Evolutionary conservation across 208 protist genomes (phyloP), one percentile per base, ranked within the genome.

Genomic region (Strigomonas culicis): DNA sequence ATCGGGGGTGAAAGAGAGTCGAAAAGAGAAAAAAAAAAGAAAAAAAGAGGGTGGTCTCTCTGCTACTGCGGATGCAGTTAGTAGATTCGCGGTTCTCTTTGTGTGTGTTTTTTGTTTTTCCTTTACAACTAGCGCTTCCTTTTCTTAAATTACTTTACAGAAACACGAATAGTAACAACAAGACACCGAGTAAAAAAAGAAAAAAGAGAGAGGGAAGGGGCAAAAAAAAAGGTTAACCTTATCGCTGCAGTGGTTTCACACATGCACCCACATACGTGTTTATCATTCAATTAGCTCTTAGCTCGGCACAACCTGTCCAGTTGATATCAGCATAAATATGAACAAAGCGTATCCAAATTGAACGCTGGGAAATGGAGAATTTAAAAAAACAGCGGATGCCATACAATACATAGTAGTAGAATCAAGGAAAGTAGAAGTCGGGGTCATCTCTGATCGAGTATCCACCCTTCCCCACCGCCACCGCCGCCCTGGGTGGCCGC

Each of bases 1-100:
- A 95, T 93, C 21, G 28, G 52, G 24, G 51, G 13, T 17, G 36
- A 41, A 13, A 41, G 13, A 41, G 36, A 41, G 36, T 6, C 13
- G 52, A 73, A 62, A 61, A 39, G 34, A 66, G 59, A 24, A 39
- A 36, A 59, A 56, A 46, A 63, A 36, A 64, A 64, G 44, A 34
- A 24, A 51, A 65, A 63, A 66, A 51, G 46, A 19, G 8, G 46
- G 46, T 8, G 46, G 46, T 22, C 11, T 10, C 4, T 24, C 4
- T 10, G 10, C 6, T 27, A 25, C 6, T 51, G 46, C 6, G 10
- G 22, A 8, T 22, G 46, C 4, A 19, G 21, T 27, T 4, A 6
- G 4, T 51, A 4, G 6, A 51, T 4, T 10, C 21, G 46, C 4
- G 46, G 21, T 6, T n/a, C 10, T 19, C 4, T 51, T 6, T 51